Percentiles rank a stretch among this genome's conserved stretches.
phyloP scores from a whole-genome alignment of 2,329 filamentous ascomycete genomes.

The Pestalotiopsis sp. region DNA sequence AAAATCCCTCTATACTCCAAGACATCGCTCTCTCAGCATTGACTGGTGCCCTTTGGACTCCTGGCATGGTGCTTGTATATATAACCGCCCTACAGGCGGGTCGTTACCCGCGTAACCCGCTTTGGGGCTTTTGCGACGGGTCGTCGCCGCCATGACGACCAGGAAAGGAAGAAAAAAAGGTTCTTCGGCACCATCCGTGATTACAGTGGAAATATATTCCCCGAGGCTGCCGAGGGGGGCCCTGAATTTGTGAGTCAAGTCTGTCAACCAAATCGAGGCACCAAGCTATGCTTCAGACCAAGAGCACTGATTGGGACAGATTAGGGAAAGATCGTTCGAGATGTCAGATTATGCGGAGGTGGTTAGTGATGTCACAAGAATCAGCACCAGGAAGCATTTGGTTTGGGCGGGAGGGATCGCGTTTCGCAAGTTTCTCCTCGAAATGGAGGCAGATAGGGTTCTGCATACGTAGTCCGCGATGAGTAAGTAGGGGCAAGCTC shows the following conservation, averaged over 20 bases:
- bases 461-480: neutral
- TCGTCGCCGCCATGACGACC: neutral
- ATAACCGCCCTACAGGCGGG: neutral
- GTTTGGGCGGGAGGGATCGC: neutral
- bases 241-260: neutral
- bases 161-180: neutral
- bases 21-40: neutral
- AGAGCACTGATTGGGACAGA: neutral
- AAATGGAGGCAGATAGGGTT: neutral
- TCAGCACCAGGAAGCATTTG: neutral
- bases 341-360: neutral
- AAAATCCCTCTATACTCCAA: neutral
- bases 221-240: neutral
- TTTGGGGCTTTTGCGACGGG: neutral
- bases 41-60: neutral
- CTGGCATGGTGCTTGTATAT: neutral
- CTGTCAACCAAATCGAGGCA: neutral
- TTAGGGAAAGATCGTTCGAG: neutral
- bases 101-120: neutral
- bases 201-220: neutral
- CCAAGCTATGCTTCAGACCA: neutral
- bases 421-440: neutral
- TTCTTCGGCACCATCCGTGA: neutral
- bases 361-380: slow-evolving; percentile 1
- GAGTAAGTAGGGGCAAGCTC: neutral